phyloP scores from a whole-genome alignment of 352 stramenopile species.

The Globisporangium ultimum region DNA sequence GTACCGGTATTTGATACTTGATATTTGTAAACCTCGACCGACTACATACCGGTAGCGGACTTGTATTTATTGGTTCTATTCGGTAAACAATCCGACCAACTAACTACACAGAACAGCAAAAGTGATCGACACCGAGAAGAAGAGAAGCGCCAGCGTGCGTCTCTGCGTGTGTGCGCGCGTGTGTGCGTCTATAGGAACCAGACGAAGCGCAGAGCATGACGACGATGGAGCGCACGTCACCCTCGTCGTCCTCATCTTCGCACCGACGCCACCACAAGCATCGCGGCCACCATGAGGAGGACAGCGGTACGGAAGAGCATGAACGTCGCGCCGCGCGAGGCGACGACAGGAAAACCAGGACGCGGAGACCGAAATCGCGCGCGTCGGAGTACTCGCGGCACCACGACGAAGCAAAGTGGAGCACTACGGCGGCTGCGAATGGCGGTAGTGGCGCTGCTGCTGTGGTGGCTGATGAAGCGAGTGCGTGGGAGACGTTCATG shows the following conservation, averaged over 20 bases:
- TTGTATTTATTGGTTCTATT: too few species aligned
- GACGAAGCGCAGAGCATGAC: constrained; percentile 1
- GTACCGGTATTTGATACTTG: too few species aligned
- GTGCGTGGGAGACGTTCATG: constrained; percentile 51
- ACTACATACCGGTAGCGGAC: too few species aligned
- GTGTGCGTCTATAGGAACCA: neutral
- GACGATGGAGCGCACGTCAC: constrained; percentile 2
- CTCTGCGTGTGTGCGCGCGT: too few species aligned
- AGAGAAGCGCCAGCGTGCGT: neutral
- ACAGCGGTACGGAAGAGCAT: neutral
- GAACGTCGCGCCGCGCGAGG: neutral
- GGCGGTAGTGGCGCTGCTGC: neutral
- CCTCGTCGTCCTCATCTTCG: too few species aligned
- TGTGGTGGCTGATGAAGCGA: constrained; percentile 8
- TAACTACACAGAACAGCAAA: too few species aligned
- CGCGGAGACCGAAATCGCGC: constrained; percentile 8
- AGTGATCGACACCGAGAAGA: neutral
- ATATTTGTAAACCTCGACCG: too few species aligned
- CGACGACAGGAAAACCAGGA: neutral
- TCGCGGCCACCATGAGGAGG: neutral
- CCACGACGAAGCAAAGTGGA: neutral
- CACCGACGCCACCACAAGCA: neutral
- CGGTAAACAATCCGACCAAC: too few species aligned
- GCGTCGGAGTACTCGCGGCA: constrained; percentile 10
- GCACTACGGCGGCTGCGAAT: neutral